Evolutionary conservation across 2,329 filamentous ascomycete species (phyloP), one percentile per base, ranked within the genome.

Genomic region (Zarea fungicola): DNA sequence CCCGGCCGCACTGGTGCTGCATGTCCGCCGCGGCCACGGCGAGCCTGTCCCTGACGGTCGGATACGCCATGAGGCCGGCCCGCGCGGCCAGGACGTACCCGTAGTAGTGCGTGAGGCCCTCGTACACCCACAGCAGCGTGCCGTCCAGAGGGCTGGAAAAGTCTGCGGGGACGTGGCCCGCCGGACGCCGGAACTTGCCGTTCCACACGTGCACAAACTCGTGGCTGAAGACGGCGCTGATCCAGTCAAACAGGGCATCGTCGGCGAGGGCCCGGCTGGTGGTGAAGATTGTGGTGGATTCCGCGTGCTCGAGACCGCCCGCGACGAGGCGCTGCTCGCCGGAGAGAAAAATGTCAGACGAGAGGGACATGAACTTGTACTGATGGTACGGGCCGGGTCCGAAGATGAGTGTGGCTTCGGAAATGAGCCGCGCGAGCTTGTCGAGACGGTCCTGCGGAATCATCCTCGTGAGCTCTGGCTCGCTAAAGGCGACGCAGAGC

Each of bases 101-200:
- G 34, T 52, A 49, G 26, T 52, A 52, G 9, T 45, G 35, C 3
- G 45, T 52, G n/a, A 52, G 45, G 16, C 50, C 50, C 40, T 52
- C 50, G 32, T 52, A 52, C 18, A 52, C 50, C 50, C 50, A 49
- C 16, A 52, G 16, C 34, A 52, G 9, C 23, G 40, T 44, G n/a
- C 46, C 50, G 28, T 52, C 45, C 16, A 52, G 46, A 1, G 50
- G 50, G 18, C 40, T 42, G 6, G 45, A 41, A 11, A 52, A 49
- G 29, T 52, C 40, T 23, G 16, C 29, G 6, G 45, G 50, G 1
- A 43, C 46, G 18, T 52, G 50, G n/a, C 50, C 50, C 11, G 23
- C 46, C 3, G 50, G 50, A 5, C 50, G 50, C 16, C 50, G 50
- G 31, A 44, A 52, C 34, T 52, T 52, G 25, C 50, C 50, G 29